These are phyloP conservation scores for Graphilbum sp. DNA, from an alignment of 2,329 filamentous ascomycete species.

Conservation along the genomic window DNA sequence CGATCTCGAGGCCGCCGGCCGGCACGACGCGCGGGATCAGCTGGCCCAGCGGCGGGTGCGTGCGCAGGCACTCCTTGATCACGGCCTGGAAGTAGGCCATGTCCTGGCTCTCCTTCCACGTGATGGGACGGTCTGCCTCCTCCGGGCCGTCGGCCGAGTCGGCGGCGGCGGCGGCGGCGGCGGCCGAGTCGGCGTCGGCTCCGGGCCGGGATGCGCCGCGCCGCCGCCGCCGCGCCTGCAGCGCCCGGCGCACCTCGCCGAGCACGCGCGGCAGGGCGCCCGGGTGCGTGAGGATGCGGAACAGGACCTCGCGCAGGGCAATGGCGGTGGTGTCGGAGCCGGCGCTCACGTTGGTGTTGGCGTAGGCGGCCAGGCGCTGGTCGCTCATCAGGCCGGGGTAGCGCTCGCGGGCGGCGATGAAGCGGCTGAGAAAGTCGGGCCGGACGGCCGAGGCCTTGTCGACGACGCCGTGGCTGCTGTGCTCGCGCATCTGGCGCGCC, in stretches of 20 bases:
- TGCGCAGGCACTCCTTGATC: constrained; percentile 35
- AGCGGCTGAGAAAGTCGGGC: constrained; percentile 37
- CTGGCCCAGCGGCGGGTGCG: constrained; percentile 42
- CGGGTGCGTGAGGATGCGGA: constrained; percentile 41
- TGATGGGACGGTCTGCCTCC: not conserved
- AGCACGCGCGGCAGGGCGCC: constrained; percentile 28
- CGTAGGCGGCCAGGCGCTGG: constrained; percentile 8
- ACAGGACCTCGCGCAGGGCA: constrained; percentile 41
- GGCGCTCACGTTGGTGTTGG: constrained; percentile 12
- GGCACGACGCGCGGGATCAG: constrained; percentile 43
- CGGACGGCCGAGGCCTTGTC: no score
- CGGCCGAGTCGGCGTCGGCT: not conserved
- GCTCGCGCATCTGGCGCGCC: not conserved
- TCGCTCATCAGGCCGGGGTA: constrained; percentile 37
- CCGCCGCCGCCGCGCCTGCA: constrained; percentile 17
- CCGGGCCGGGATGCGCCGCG: no score
- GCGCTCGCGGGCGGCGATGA: constrained; percentile 36
- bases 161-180: no score
- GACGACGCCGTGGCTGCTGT: no score
- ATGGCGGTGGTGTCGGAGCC: constrained; percentile 51
- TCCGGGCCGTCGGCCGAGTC: no score
- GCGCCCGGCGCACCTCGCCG: constrained; percentile 26
- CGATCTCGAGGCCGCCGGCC: not conserved
- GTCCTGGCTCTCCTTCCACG: constrained; percentile 25
- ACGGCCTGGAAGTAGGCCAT: constrained; percentile 45